These are phyloP conservation scores for Paraurostyla sp. DNA, from an alignment of 73 alveolate species.

Conservation along the genomic window DNA sequence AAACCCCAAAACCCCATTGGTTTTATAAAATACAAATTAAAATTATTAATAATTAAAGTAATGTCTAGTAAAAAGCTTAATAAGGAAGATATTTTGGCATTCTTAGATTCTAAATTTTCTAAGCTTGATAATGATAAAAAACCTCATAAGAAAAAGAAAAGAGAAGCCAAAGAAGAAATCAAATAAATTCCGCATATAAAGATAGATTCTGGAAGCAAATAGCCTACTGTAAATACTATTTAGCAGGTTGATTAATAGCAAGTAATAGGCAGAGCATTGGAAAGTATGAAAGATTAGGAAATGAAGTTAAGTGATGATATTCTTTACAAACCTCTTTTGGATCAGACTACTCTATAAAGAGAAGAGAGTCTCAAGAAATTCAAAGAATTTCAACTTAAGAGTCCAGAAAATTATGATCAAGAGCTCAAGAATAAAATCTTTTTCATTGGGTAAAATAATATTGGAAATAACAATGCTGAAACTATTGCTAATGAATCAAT, in stretches of 20 bases:
- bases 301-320: neutral
- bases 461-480: neutral
- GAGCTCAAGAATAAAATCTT: constrained; percentile 27
- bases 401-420: constrained; percentile 23
- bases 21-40: too few relatives aligned
- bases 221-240: neutral
- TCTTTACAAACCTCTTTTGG: neutral
- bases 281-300: neutral
- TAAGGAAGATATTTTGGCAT: constrained; percentile 21
- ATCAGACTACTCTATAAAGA: neutral
- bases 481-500: neutral
- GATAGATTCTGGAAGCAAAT: neutral
- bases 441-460: constrained; percentile 22
- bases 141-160: neutral
- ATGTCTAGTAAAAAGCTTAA: neutral
- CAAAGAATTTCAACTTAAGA: neutral
- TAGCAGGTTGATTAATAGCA: too few relatives aligned
- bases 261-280: too few relatives aligned
- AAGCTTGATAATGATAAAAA: constrained; percentile 8
- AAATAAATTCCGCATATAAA: neutral
- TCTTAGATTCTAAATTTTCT: constrained; percentile 14
- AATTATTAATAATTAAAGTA: neutral
- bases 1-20: too few relatives aligned
- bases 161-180: neutral
- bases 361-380: neutral